Percentiles rank a stretch among this genome's conserved stretches.
Conservation (phyloP, 2,329 filamentous ascomycete species). For the Aschersonia sp. region DNA sequence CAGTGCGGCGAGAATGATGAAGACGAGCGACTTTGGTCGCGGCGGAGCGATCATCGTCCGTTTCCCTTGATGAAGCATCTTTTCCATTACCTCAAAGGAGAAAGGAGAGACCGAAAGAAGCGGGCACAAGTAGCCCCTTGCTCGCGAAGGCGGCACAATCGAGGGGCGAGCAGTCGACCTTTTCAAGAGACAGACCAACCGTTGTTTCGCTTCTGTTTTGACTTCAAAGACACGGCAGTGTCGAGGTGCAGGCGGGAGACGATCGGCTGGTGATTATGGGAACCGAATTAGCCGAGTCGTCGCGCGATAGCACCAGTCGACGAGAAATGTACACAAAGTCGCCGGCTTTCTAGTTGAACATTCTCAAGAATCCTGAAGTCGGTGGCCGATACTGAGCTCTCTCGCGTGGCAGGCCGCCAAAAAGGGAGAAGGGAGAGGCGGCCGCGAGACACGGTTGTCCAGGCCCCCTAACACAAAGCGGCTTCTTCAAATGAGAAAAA, state of each 20-base stretch:
- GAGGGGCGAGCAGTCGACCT: too few species aligned
- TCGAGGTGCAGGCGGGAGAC: too few species aligned
- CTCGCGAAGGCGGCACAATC: too few species aligned
- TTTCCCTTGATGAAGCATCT: constrained; percentile 17
- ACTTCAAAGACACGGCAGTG: too few species aligned
- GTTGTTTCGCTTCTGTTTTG: too few species aligned
- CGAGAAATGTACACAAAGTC: background rate
- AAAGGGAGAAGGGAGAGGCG: background rate
- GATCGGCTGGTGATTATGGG: too few species aligned
- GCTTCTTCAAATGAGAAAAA: background rate
- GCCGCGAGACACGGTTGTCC: too few species aligned
- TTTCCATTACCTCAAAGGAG: constrained; percentile 10
- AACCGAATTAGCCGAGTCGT: too few species aligned
- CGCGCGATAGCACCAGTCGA: background rate
- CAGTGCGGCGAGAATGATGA: constrained; percentile 23
- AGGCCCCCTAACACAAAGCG: background rate
- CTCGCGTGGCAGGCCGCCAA: background rate
- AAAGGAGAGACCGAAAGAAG: background rate
- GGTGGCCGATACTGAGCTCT: background rate
- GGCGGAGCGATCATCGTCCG: constrained; percentile 18
- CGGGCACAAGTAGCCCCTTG: too few species aligned
- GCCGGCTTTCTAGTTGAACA: background rate
- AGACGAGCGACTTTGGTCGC: constrained; percentile 25
- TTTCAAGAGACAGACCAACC: too few species aligned
- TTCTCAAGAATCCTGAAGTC: background rate